phyloP scores from a whole-genome alignment of 73 alveolate genomes.

The Paramecium tetraurelia region DNA sequence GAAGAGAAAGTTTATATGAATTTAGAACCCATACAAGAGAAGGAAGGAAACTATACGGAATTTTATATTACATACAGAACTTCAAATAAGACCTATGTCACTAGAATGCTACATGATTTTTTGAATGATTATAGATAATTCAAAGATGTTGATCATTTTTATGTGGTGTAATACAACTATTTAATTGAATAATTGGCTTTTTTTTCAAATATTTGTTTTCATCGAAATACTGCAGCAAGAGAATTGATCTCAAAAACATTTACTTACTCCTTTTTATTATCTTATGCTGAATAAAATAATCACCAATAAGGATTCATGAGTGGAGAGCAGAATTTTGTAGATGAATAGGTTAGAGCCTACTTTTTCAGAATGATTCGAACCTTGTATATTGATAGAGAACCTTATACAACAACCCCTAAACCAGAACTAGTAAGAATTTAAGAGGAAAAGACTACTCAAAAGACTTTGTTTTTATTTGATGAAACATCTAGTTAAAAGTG shows the following conservation, averaged over 20 bases:
- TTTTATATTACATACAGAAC: not conserved
- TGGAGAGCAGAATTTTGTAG: not conserved
- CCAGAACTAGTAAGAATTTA: constrained; percentile 62
- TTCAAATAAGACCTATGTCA: not conserved
- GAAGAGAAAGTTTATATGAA: not conserved
- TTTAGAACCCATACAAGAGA: not conserved
- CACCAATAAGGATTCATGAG: not conserved
- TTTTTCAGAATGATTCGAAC: constrained; percentile 50
- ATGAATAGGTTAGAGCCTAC: constrained; percentile 50
- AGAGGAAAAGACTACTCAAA: not conserved
- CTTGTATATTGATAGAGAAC: constrained; percentile 53
- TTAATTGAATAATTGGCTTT: constrained; percentile 1
- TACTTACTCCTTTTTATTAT: not conserved
- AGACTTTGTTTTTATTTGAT: not conserved
- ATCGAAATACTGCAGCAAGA: constrained; percentile 16
- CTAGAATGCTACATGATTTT: not conserved
- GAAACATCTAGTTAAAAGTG: not conserved
- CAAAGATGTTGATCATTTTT: not conserved
- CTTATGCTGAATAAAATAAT: not conserved
- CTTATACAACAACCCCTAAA: constrained; percentile 36
- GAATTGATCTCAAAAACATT: not conserved
- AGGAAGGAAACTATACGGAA: not conserved
- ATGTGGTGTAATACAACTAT: not conserved
- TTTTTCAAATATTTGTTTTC: constrained; percentile 15
- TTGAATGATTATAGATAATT: not conserved